These are phyloP conservation scores for Aeminium ludgeri DNA, from an alignment of 495 filamentous ascomycete genomes.

Conservation along the genomic window DNA sequence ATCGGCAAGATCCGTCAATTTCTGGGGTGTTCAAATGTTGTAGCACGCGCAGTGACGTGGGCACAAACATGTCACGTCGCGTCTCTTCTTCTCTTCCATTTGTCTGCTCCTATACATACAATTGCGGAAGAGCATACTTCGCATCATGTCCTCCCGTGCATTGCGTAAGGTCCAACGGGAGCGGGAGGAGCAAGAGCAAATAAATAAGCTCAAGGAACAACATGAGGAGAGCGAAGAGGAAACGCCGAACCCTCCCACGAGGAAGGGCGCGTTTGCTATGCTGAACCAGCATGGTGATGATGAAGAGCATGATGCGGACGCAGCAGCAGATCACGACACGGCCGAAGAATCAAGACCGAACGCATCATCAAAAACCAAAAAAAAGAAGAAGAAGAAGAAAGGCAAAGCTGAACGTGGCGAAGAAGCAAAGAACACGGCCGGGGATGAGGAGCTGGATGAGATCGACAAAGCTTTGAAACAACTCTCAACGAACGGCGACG, in stretches of 20 bases:
- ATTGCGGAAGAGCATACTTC: too few species aligned
- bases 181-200: conserved; percentile 18
- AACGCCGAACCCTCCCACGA: conserved; percentile 26
- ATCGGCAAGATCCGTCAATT: too few species aligned
- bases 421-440: conserved; percentile 3
- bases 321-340: neutral
- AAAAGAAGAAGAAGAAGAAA: conserved; percentile 34
- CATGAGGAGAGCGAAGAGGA: conserved; percentile 18
- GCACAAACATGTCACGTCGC: too few species aligned
- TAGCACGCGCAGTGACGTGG: too few species aligned
- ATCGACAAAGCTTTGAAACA: conserved; percentile 65
- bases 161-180: conserved; percentile 17
- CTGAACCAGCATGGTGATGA: conserved; percentile 30
- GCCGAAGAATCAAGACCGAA: neutral
- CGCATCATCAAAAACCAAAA: conserved; percentile 20
- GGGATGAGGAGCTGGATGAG: conserved; percentile 41
- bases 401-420: conserved; percentile 23
- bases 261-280: conserved; percentile 34
- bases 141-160: conserved; percentile 18
- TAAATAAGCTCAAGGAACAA: conserved; percentile 6
- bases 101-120: too few species aligned
- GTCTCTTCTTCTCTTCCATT: too few species aligned
- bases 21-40: too few species aligned
- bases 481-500: conserved; percentile 27
- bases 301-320: conserved; percentile 13